Evolutionary conservation across 805 yeast genomes (phyloP).

Genomic region (Candida oleophila): DNA sequence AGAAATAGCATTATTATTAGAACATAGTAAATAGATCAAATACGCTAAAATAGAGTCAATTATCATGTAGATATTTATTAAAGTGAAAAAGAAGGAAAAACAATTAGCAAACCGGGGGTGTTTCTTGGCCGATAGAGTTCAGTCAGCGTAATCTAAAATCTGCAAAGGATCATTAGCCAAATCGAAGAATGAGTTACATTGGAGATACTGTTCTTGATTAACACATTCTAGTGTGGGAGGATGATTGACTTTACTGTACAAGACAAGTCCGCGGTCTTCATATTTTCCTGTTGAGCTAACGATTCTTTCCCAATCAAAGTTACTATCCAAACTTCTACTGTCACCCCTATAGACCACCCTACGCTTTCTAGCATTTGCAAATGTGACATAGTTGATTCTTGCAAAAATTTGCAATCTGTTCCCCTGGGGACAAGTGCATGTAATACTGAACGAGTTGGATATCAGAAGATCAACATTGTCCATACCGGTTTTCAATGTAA

Average conservation of each 20-base stretch:
- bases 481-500: constrained; percentile 8
- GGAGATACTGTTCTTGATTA: constrained; percentile 8
- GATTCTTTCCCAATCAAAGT: constrained; percentile 9
- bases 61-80: no score
- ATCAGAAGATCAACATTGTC: constrained; percentile 11
- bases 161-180: background rate
- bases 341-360: constrained; percentile 7
- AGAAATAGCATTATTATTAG: background rate
- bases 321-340: constrained; percentile 7
- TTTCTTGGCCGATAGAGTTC: no score
- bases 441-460: constrained; percentile 14
- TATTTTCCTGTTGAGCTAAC: constrained; percentile 5
- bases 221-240: constrained; percentile 16
- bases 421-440: constrained; percentile 17
- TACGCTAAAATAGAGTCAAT: no score
- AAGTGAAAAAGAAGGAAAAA: no score
- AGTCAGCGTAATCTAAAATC: background rate
- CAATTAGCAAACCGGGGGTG: no score
- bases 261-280: constrained; percentile 13
- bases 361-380: constrained; percentile 14
- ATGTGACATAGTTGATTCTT: constrained; percentile 11
- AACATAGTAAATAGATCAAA: no score
- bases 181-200: background rate
- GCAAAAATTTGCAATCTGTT: constrained; percentile 18
- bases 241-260: constrained; percentile 10